Conservation (phyloP, 139 green algal genomes). For the Coelastrella sp. region DNA sequence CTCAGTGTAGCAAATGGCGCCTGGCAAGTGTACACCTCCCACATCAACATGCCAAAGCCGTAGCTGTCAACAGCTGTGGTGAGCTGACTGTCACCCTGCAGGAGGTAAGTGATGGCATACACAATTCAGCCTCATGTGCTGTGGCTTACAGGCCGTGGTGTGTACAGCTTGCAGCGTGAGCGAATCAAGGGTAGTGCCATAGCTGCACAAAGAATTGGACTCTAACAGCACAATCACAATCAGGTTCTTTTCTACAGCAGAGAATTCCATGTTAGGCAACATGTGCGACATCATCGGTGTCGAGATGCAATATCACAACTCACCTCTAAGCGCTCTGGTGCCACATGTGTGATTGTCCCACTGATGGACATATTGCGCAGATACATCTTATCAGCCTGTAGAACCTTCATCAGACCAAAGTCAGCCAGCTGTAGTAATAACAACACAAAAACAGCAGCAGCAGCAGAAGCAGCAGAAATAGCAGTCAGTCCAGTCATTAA, state of each 20-base stretch:
- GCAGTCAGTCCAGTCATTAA: not conserved
- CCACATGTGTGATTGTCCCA: conserved; percentile 22
- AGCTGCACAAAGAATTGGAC: too few species aligned
- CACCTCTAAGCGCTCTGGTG: not conserved
- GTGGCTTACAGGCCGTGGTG: too few species aligned
- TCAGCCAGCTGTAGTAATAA: not conserved
- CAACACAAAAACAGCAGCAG: not conserved
- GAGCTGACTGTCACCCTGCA: not conserved
- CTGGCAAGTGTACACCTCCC: not conserved
- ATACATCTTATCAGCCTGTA: not conserved
- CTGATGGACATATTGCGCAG: not conserved
- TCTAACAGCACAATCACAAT: too few species aligned
- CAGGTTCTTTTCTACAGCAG: too few species aligned
- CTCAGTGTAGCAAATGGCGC: not conserved
- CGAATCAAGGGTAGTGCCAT: too few species aligned
- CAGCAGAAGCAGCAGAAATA: not conserved
- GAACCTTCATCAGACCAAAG: conserved; percentile 27
- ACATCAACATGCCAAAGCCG: not conserved
- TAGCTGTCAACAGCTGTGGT: not conserved
- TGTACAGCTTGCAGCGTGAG: too few species aligned
- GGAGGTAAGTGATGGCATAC: not conserved
- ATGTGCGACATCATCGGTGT: too few species aligned
- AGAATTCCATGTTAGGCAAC: too few species aligned
- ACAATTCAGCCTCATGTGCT: too few species aligned
- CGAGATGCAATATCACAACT: not conserved